These are phyloP conservation scores for Penicillium paxilli DNA, from an alignment of 495 filamentous ascomycete species.

Conservation along the genomic window DNA sequence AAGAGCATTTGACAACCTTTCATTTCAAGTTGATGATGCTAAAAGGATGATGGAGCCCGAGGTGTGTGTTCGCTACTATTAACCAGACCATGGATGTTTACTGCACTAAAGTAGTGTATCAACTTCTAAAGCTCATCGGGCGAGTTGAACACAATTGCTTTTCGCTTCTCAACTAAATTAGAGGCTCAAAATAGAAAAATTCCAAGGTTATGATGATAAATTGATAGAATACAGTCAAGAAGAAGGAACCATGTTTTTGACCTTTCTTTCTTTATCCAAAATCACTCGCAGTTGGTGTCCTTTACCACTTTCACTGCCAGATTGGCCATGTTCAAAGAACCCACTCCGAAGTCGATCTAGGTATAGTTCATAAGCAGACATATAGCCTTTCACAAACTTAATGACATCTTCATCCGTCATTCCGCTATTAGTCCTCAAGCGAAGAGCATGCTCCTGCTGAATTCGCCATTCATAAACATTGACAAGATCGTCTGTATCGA, in stretches of 20 bases:
- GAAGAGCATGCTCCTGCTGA: slow-evolving; percentile 18
- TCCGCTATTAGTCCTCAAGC: background rate
- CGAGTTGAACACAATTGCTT: too few species aligned
- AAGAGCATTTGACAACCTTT: too few species aligned
- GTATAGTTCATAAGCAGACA: slow-evolving; percentile 22
- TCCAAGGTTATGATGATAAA: background rate
- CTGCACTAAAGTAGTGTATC: too few species aligned
- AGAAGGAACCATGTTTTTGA: background rate
- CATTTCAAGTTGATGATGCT: too few species aligned
- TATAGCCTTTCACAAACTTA: slow-evolving; percentile 16
- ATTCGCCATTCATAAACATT: slow-evolving; percentile 21
- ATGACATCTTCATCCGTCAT: slow-evolving; percentile 18
- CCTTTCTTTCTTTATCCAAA: slow-evolving; percentile 7
- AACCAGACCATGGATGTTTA: too few species aligned
- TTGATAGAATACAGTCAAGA: background rate
- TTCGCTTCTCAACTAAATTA: too few species aligned
- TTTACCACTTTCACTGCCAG: background rate
- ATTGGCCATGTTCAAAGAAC: background rate
- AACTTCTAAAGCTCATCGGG: too few species aligned
- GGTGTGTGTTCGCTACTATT: too few species aligned
- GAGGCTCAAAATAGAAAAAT: too few species aligned
- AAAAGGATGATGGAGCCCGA: too few species aligned
- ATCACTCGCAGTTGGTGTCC: slow-evolving; percentile 16
- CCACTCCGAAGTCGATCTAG: slow-evolving; percentile 8
- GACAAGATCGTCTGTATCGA: slow-evolving; percentile 14